Base-by-base conservation (phyloP, 352 stramenopile species). In the Pythium sp. region DNA sequence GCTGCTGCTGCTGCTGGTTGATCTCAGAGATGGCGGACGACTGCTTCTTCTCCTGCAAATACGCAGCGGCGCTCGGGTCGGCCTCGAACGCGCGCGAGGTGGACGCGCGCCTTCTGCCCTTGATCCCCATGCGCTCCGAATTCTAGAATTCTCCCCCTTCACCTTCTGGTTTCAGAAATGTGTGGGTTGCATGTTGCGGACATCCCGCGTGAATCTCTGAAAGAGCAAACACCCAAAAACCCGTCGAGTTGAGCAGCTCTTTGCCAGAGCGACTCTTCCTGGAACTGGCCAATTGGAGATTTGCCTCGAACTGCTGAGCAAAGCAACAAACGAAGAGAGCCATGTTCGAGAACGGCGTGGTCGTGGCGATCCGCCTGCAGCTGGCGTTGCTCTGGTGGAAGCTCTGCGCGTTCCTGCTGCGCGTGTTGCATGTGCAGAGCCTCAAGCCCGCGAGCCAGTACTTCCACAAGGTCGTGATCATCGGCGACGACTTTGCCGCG, bases 401-500 rank as follows among this genome's bases (percentile, higher is more conserved):
- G 53, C 62, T 92, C 47, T 93, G 87, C 72, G 73, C 75, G 56
- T 81, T 79, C 55, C 34, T 92, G 14, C 67, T 82, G 34, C 68
- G 80, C 32, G 58, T 81, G 20, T 32, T 87, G 30, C 64, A 76
- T 58, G 72, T 86, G 34, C 68, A 79, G 5, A 75, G 78, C n/a
- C 69, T 93, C 18, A 82, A 82, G 54, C 80, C 78, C 20, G 58
- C 77, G 20, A 81, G 62, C 57, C 73, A 95, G 69, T 95, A 87
- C 62, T 84, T 86, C 58, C 87, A 95, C 74, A 95, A 95, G 67
- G 75, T 90, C 49, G 83, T 94, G 62, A 72, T 95, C 65, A 89
- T 95, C 66, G 87, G 86, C 41, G 87, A 95, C 64, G 87, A 92
- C 72, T 95, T 95, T 67, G 87, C 86, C 38, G 86, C 87, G 3